These are phyloP conservation scores for Komagataella pastoris DNA, from an alignment of 805 yeast genomes.

Conservation along the genomic window DNA sequence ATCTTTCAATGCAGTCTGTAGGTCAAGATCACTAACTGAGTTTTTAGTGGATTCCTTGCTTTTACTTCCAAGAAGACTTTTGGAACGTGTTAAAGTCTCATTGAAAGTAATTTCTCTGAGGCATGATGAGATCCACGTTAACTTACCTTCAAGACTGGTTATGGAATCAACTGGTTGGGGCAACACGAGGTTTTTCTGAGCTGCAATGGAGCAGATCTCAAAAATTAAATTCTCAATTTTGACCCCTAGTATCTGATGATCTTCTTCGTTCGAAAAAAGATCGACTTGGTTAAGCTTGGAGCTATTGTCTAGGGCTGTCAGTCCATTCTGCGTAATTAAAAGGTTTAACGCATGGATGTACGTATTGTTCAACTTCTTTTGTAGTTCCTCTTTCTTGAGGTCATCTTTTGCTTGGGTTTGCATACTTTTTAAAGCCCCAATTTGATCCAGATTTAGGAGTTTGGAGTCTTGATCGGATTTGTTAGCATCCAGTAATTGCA, in stretches of 20 bases:
- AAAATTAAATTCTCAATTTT: neutral
- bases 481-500: neutral
- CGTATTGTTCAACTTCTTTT: neutral
- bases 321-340: neutral
- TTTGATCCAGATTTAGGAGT: neutral
- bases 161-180: neutral
- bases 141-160: neutral
- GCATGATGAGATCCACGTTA: neutral
- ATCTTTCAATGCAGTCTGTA: slow-evolving; percentile 43
- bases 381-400: neutral
- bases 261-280: neutral
- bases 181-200: neutral
- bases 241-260: neutral
- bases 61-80: neutral
- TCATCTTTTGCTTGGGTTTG: neutral
- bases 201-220: neutral
- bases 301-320: neutral
- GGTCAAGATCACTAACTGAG: neutral
- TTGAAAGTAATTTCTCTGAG: neutral
- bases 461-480: neutral
- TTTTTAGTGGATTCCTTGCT: neutral
- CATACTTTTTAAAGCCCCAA: neutral
- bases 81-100: neutral
- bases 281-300: neutral
- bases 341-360: neutral